Conservation (phyloP, 306 rosid species). For the Psophocarpus tetragonolobus region DNA sequence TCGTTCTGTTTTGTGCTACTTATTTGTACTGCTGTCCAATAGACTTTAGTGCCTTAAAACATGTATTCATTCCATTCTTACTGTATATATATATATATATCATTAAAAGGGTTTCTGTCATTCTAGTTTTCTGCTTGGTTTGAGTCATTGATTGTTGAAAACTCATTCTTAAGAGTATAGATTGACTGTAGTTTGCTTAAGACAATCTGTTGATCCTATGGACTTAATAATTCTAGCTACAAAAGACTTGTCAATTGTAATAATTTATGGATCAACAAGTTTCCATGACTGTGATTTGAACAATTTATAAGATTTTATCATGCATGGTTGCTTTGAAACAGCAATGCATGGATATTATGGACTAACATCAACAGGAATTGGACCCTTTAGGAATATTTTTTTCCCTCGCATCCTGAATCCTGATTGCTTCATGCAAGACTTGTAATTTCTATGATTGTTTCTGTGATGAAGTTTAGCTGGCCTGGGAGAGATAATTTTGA, state of each 20-base stretch:
- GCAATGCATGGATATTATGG: neutral
- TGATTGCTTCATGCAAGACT: neutral
- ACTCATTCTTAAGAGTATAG: neutral
- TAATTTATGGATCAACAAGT: neutral
- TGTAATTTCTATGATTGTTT: slow-evolving; percentile 2
- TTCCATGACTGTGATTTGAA: neutral
- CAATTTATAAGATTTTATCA: neutral
- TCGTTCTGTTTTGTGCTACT: slow-evolving; percentile 5
- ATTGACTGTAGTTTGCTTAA: slow-evolving; percentile 12
- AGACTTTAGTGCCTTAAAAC: neutral
- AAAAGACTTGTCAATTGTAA: slow-evolving; percentile 11
- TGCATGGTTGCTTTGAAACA: neutral
- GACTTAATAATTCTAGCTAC: slow-evolving; percentile 1
- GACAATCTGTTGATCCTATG: neutral
- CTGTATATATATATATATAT: slow-evolving; percentile 4
- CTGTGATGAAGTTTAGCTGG: neutral
- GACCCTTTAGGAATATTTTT: neutral
- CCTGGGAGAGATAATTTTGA: neutral
- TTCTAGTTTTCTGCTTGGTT: slow-evolving; percentile 5
- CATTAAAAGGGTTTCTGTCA: neutral
- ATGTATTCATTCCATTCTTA: neutral
- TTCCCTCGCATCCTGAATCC: neutral
- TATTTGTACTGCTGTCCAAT: slow-evolving; percentile 17
- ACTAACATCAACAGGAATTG: neutral
- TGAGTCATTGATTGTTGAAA: neutral